These are phyloP conservation scores for Athelia psychrophila DNA, from an alignment of 1,284 basidiomycete species.

Conservation along the genomic window DNA sequence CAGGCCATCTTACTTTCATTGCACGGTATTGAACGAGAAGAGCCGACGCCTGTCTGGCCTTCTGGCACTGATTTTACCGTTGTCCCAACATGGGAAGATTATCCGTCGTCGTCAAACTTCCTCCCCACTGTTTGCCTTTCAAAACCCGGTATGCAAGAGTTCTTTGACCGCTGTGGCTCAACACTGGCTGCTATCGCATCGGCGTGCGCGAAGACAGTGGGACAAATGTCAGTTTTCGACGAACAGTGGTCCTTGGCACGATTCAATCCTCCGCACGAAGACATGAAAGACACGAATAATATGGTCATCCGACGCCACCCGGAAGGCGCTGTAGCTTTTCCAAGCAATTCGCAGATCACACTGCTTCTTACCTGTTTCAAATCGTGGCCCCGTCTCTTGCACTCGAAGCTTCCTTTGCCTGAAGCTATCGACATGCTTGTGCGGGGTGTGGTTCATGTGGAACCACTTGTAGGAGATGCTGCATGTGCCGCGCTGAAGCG, in stretches of 20 bases:
- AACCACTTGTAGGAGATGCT: slow-evolving; percentile 69
- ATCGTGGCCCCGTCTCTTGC: slow-evolving; percentile 82
- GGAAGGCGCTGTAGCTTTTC: slow-evolving; percentile 73
- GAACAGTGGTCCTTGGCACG: slow-evolving; percentile 73
- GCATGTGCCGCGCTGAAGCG: slow-evolving; percentile 72
- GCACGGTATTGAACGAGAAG: slow-evolving; percentile 70
- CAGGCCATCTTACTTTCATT: slow-evolving; percentile 79
- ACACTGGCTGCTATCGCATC: slow-evolving; percentile 63
- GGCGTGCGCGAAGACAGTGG: slow-evolving; percentile 67
- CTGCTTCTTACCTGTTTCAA: slow-evolving; percentile 82
- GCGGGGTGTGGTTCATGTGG: slow-evolving; percentile 81
- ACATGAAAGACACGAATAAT: slow-evolving; percentile 51
- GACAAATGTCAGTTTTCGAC: slow-evolving; percentile 81
- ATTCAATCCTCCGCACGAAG: slow-evolving; percentile 65
- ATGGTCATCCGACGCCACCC: slow-evolving; percentile 66
- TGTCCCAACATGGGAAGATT: slow-evolving; percentile 61
- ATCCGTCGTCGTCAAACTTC: slow-evolving; percentile 66
- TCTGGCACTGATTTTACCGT: slow-evolving; percentile 66
- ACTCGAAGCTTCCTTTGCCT: slow-evolving; percentile 48
- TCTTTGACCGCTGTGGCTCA: slow-evolving; percentile 66
- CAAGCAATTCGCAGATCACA: slow-evolving; percentile 64
- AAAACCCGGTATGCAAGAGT: slow-evolving; percentile 74
- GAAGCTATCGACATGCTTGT: slow-evolving; percentile 82
- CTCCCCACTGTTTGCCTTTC: slow-evolving; percentile 50
- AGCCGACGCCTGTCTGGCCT: slow-evolving; percentile 73